phyloP scores from a whole-genome alignment of 352 stramenopile species.

The Salisapilia sapeloensis region DNA sequence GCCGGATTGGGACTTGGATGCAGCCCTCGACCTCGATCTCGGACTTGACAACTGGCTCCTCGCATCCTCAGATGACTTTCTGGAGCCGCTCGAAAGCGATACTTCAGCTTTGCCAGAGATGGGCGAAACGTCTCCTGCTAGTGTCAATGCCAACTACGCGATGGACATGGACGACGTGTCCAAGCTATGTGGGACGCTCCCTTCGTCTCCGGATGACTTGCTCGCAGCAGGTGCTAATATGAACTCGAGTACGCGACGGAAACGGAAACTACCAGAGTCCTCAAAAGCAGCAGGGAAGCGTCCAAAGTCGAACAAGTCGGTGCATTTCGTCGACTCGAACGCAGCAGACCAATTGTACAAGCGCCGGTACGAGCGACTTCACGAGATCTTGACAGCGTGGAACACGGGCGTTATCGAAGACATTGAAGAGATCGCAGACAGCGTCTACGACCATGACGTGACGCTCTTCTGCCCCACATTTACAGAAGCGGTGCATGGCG shows the following conservation, averaged over 20 bases:
- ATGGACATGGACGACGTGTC: too few species aligned
- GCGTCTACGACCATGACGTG: slow-evolving; percentile 56
- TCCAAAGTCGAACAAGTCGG: slow-evolving; percentile 2
- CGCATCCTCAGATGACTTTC: slow-evolving; percentile 34
- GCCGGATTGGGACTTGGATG: too few species aligned
- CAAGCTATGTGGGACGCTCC: too few species aligned
- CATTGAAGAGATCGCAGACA: slow-evolving; percentile 62
- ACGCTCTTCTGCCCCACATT: slow-evolving; percentile 51
- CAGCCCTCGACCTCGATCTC: slow-evolving; percentile 38
- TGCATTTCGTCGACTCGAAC: slow-evolving; percentile 8
- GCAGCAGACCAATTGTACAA: slow-evolving; percentile 34
- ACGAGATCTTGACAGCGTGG: slow-evolving; percentile 61
- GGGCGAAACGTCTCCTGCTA: too few species aligned
- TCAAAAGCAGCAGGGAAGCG: slow-evolving; percentile 3
- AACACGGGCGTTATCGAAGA: slow-evolving; percentile 71
- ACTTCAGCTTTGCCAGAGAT: too few species aligned
- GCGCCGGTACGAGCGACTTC: slow-evolving; percentile 49
- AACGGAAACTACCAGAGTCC: slow-evolving; percentile 3
- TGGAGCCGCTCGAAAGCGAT: slow-evolving; percentile 30
- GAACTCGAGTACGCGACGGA: slow-evolving; percentile 7
- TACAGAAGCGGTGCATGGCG: slow-evolving; percentile 33
- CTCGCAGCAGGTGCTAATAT: slow-evolving; percentile 1
- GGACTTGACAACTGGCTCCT: slow-evolving; percentile 46
- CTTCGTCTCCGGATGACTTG: too few species aligned
- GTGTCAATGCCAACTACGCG: too few species aligned